Percentiles rank a stretch among this genome's conserved stretches.
phyloP scores from a whole-genome alignment of 2,329 filamentous ascomycete species.

The Cladosporium cucumerinum region DNA sequence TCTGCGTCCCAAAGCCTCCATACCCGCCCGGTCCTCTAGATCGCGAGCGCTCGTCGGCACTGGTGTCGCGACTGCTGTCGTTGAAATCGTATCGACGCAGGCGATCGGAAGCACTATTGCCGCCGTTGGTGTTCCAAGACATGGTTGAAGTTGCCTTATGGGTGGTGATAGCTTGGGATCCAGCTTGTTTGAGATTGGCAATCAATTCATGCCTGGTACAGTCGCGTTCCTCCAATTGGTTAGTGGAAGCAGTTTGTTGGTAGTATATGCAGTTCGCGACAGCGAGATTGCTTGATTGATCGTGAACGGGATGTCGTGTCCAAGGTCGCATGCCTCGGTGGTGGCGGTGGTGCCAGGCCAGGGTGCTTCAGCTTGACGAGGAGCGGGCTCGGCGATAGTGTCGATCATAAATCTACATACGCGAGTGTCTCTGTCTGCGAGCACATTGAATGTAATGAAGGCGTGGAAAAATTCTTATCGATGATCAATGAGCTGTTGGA shows the following conservation, averaged over 20 bases:
- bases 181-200: not conserved
- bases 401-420: not conserved
- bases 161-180: not conserved
- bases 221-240: not conserved
- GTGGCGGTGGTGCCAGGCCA: not conserved
- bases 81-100: conserved; percentile 35
- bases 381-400: not conserved
- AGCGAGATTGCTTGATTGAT: not conserved
- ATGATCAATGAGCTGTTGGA: too few relatives aligned
- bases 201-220: not conserved
- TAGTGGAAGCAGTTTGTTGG: not conserved
- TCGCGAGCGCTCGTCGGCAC: conserved; percentile 35
- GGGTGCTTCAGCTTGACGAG: not conserved
- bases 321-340: not conserved
- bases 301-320: not conserved
- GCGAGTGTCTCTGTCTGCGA: not conserved
- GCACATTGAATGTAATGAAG: not conserved
- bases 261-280: not conserved
- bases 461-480: not conserved
- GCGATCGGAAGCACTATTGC: conserved; percentile 18
- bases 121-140: conserved; percentile 27
- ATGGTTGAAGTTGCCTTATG: not conserved
- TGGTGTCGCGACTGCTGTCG: conserved; percentile 36
- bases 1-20: conserved; percentile 33
- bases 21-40: conserved; percentile 40